Percentiles rank a stretch among this genome's conserved stretches.
Conservation (phyloP, 805 yeast genomes). For the Allodekkera sacchari region DNA sequence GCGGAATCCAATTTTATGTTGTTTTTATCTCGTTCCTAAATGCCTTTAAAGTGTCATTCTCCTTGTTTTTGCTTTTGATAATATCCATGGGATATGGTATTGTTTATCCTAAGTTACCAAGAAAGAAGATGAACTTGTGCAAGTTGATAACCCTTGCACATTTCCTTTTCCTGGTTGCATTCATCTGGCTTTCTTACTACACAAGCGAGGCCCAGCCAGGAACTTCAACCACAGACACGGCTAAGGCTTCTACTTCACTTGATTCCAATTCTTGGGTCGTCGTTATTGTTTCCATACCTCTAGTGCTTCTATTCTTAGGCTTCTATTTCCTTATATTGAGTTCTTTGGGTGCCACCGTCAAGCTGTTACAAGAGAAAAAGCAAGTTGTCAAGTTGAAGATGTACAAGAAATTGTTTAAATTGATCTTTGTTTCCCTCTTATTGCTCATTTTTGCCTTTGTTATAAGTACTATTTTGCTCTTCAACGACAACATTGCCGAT, state of each 20-base stretch:
- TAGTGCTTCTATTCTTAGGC: conserved; percentile 55
- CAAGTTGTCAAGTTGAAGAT: conserved; percentile 85
- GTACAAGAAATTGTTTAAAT: conserved; percentile 70
- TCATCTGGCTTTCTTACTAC: conserved; percentile 37
- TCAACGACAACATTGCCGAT: conserved; percentile 68
- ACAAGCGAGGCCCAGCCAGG: conserved; percentile 25
- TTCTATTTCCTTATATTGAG: conserved; percentile 71
- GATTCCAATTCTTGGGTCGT: conserved; percentile 38
- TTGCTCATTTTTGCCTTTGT: conserved; percentile 64
- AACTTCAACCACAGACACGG: conserved; percentile 22
- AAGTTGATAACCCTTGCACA: conserved; percentile 50
- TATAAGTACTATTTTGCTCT: conserved; percentile 57
- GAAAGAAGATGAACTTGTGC: conserved; percentile 64
- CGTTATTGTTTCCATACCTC: conserved; percentile 58
- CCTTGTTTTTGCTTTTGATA: conserved; percentile 77
- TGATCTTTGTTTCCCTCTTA: conserved; percentile 65
- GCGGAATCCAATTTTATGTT: conserved; percentile 60
- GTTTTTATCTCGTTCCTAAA: conserved; percentile 71
- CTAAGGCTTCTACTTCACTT: conserved; percentile 41
- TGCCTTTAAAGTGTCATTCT: conserved; percentile 74
- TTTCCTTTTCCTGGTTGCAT: conserved; percentile 46
- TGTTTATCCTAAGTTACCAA: conserved; percentile 77
- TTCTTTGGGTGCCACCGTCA: conserved; percentile 68
- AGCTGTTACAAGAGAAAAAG: conserved; percentile 69
- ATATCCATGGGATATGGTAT: conserved; percentile 93